A percentile compares a stretch with the other conserved stretches of the same genome.
Conservation (phyloP, 352 stramenopile species). For the Pythium sp. region DNA sequence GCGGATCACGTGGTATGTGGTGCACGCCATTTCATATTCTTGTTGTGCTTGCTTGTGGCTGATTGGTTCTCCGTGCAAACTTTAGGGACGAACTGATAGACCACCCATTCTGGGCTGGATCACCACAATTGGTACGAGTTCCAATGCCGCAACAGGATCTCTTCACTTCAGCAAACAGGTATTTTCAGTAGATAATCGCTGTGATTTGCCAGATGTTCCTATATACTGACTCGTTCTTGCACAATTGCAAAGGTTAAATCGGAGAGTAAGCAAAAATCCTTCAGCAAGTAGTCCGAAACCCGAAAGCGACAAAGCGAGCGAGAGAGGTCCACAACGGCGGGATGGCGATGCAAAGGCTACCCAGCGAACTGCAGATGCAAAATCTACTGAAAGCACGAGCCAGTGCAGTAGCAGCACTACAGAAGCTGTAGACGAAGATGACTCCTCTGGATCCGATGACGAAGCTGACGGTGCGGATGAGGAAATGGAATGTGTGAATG, state of each 20-base stretch:
- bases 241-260: background rate
- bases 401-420: conserved; percentile 20
- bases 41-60: conserved; percentile 6
- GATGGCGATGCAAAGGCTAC: background rate
- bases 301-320: background rate
- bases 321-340: background rate
- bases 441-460: background rate
- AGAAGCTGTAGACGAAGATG: conserved; percentile 17
- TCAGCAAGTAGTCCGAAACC: background rate
- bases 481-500: background rate
- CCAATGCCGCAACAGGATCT: conserved; percentile 60
- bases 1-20: conserved; percentile 67
- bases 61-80: conserved; percentile 3
- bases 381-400: conserved; percentile 1
- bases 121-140: conserved; percentile 25
- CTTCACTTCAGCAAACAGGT: conserved; percentile 36
- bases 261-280: background rate
- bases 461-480: conserved; percentile 10
- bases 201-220: background rate
- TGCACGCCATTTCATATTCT: background rate
- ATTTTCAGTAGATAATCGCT: background rate
- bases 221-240: background rate
- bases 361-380: background rate
- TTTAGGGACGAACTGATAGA: conserved; percentile 57
- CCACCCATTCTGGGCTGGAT: conserved; percentile 65